Conservation (phyloP, 225 moss, liverwort and hornwort species). For the Polytrichum commune region DNA sequence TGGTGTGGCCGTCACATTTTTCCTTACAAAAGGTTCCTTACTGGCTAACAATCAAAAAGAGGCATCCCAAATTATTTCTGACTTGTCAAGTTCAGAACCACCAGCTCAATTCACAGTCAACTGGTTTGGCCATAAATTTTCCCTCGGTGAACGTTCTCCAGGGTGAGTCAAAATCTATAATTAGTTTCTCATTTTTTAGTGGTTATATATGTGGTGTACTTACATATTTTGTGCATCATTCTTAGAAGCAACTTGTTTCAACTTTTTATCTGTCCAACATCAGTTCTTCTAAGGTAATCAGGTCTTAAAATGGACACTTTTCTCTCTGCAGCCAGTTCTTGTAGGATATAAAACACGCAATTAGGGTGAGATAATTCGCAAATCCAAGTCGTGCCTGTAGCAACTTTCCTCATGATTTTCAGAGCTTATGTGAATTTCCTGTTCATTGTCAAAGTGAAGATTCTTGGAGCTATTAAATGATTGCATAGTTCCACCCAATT, state of each 20-base stretch:
- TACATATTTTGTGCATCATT: neutral
- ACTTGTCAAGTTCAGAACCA: constrained; percentile 22
- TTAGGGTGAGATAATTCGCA: no score
- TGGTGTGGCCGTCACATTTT: constrained; percentile 15
- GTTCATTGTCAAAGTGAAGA: no score
- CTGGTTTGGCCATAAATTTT: constrained; percentile 43
- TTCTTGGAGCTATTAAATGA: no score
- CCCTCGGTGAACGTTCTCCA: constrained; percentile 49
- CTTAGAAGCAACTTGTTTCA: neutral
- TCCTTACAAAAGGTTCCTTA: constrained; percentile 19
- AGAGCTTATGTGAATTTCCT: no score
- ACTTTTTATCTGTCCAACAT: neutral
- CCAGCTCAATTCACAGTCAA: constrained; percentile 40
- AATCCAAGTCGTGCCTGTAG: no score
- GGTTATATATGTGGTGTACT: neutral
- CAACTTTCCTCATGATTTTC: no score
- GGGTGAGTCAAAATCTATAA: constrained; percentile 26
- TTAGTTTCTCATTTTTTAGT: neutral
- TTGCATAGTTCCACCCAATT: no score
- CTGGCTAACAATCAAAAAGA: constrained; percentile 14
- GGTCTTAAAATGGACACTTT: no score
- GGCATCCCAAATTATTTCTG: constrained; percentile 36
- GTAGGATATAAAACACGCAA: no score
- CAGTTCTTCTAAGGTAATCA: neutral
- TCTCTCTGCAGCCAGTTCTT: no score